phyloP scores from a whole-genome alignment of 1,284 basidiomycete genomes.

The Xerocomus nothofagi region DNA sequence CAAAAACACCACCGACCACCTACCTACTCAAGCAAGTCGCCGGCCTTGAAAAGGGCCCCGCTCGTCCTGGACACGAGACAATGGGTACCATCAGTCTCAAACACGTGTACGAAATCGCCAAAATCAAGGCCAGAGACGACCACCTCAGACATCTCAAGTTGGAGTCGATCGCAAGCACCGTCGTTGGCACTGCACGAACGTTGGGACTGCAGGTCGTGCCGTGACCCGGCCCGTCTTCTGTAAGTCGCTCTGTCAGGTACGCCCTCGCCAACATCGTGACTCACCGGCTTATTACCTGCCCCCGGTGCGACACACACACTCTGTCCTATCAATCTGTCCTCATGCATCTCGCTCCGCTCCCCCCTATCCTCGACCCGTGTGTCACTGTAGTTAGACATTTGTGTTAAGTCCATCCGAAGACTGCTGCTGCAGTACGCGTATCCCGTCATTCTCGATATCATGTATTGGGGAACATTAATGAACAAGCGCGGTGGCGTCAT shows the following conservation, averaged over 20 bases:
- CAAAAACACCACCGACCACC: conserved; percentile 89
- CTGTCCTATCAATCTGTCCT: conserved; percentile 27
- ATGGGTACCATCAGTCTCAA: conserved; percentile 89
- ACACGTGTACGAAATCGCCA: conserved; percentile 98
- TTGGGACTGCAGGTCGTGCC: conserved; percentile 88
- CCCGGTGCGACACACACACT: conserved; percentile 9
- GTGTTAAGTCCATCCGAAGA: conserved; percentile 25
- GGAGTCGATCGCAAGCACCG: conserved; percentile 84
- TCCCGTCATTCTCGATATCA: conserved; percentile 32
- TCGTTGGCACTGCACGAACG: conserved; percentile 83
- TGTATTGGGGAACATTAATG: conserved; percentile 38
- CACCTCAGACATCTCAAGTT: conserved; percentile 82
- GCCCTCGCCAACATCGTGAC: conserved; percentile 18
- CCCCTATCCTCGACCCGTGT: conserved; percentile 13
- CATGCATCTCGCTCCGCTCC: conserved; percentile 9
- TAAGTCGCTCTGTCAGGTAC: conserved; percentile 25
- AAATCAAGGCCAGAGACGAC: conserved; percentile 91
- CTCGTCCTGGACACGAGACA: conserved; percentile 73
- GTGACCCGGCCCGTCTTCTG: conserved; percentile 45
- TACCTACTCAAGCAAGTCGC: conserved; percentile 93
- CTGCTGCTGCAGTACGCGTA: conserved; percentile 20
- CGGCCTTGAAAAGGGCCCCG: conserved; percentile 88
- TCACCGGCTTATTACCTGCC: conserved; percentile 22
- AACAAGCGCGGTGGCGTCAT: conserved; percentile 34
- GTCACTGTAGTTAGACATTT: conserved; percentile 30